A percentile compares a stretch with the other conserved stretches of the same genome.
These are phyloP conservation scores for Lizonia empirigonia DNA, from an alignment of 2,329 filamentous ascomycete species.

Conservation along the genomic window DNA sequence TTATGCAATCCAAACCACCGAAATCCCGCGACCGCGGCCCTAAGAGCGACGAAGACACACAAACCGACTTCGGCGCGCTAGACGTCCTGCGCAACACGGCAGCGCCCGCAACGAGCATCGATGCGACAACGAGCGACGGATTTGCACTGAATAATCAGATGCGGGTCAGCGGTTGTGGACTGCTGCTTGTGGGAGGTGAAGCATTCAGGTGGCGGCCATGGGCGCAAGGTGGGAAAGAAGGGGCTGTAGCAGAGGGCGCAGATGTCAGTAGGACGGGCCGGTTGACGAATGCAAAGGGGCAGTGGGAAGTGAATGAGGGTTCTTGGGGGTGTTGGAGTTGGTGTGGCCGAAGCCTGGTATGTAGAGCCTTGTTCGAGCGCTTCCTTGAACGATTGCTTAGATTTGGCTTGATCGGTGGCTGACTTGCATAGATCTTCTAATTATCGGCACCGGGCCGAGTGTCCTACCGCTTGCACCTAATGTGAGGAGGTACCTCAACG, in stretches of 20 bases:
- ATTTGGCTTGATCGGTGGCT: conserved; percentile 4
- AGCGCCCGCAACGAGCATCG: conserved; percentile 79
- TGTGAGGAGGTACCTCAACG: conserved; percentile 73
- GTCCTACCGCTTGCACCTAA: conserved; percentile 78
- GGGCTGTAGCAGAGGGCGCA: conserved; percentile 38
- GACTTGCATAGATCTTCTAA: conserved; percentile 71
- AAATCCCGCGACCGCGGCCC: conserved; percentile 65
- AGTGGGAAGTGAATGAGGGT: conserved; percentile 75
- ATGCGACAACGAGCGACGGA: conserved; percentile 79
- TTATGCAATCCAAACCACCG: conserved; percentile 44
- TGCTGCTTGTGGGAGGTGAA: conserved; percentile 83
- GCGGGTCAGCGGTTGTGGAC: conserved; percentile 70
- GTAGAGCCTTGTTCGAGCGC: conserved; percentile 35
- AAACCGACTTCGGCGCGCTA: conserved; percentile 74
- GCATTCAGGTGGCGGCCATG: conserved; percentile 90
- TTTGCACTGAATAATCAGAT: conserved; percentile 86
- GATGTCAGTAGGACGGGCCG: conserved; percentile 46
- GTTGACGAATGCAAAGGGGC: conserved; percentile 76
- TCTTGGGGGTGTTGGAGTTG: conserved; percentile 75
- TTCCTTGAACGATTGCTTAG: background rate
- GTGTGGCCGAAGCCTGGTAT: conserved; percentile 88
- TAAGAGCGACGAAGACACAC: conserved; percentile 64
- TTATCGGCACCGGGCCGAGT: conserved; percentile 81
- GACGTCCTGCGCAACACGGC: conserved; percentile 80
- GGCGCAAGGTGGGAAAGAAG: conserved; percentile 53